Base-by-base conservation (phyloP, 352 stramenopile genomes). In the Phytophthora palmivora region DNA sequence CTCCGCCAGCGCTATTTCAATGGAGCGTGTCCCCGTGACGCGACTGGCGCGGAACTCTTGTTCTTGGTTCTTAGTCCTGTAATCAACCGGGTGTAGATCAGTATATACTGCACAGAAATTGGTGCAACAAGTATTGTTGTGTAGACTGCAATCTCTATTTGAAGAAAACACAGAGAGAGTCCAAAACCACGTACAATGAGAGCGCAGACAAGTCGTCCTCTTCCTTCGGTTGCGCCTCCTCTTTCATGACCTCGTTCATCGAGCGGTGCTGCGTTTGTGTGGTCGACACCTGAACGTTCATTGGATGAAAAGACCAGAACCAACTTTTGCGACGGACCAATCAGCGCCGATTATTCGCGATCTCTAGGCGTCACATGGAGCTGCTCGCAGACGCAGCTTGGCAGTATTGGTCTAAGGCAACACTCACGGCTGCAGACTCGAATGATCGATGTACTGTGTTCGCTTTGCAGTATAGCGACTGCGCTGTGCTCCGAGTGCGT, bases 1-100 rank as follows among this genome's bases (percentile, higher is more conserved):
- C 51, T 94, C 84, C 4, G 79, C 82, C 24, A 94, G 70, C 42
- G 84, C 84, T 46, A 88, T 72, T 43, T 85, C 68, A 21, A 94
- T 78, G 8, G 84, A 83, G 1, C 84, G 80, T n/a, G 80, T 65
- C n/a, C 84, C 84, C 16, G 82, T 78, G n/a, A 76, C 55, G 47
- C 84, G 80, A 54, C 82, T 92, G 50, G 79, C 76, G 12, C 73
- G 53, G 32, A 92, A 62, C 43, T 76, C 72, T 15, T 64, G 51
- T 28, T 83, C 72, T 45, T 68, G 69, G 38, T 85, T 56, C 8
- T 59, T 64, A 24, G 55, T 30, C 19, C 75, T 88, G 45, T 9
- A 4, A 46, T 60, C 56, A 58, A 49, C 52, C 18, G 39, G 51
- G 33, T 15, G 43, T 21, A 58, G 41, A 6, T 72, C 38, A 69